Evolutionary conservation across 2,329 filamentous ascomycete species (phyloP).

Genomic region (Colletotrichum tofieldiae): DNA sequence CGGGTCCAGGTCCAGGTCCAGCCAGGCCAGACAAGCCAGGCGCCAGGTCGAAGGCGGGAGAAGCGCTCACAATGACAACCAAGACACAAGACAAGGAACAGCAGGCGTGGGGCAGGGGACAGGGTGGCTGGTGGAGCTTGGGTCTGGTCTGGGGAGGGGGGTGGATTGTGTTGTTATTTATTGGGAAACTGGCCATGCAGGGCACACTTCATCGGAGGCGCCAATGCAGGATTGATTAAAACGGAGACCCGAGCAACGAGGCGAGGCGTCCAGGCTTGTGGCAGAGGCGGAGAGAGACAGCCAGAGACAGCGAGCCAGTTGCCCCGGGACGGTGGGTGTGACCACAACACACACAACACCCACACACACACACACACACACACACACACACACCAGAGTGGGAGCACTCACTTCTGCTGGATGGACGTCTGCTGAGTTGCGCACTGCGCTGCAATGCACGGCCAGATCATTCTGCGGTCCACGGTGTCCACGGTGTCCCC

Average conservation of each 20-base stretch:
- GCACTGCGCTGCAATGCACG: slow-evolving; percentile 38
- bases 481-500: slow-evolving; percentile 35
- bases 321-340: slow-evolving; percentile 26
- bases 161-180: slow-evolving; percentile 27
- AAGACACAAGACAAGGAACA: slow-evolving; percentile 42
- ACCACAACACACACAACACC: slow-evolving; percentile 18
- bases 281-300: slow-evolving; percentile 7
- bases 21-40: slow-evolving; percentile 29
- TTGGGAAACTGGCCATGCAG: slow-evolving; percentile 33
- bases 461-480: slow-evolving; percentile 34
- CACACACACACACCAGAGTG: slow-evolving; percentile 7
- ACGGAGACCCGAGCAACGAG: slow-evolving; percentile 33
- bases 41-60: slow-evolving; percentile 42
- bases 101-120: slow-evolving; percentile 39
- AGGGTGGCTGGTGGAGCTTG: slow-evolving; percentile 41
- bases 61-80: slow-evolving; percentile 43
- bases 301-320: slow-evolving; percentile 1
- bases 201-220: slow-evolving; percentile 38
- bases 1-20: slow-evolving; percentile 29
- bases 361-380: slow-evolving; percentile 1
- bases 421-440: slow-evolving; percentile 24
- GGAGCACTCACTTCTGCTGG: slow-evolving; percentile 5
- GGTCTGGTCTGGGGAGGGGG: slow-evolving; percentile 19
- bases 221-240: slow-evolving; percentile 40
- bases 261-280: slow-evolving; percentile 20